Evolutionary conservation across 2,329 filamentous ascomycete genomes (phyloP).

Genomic region (Escovopsis sp.): DNA sequence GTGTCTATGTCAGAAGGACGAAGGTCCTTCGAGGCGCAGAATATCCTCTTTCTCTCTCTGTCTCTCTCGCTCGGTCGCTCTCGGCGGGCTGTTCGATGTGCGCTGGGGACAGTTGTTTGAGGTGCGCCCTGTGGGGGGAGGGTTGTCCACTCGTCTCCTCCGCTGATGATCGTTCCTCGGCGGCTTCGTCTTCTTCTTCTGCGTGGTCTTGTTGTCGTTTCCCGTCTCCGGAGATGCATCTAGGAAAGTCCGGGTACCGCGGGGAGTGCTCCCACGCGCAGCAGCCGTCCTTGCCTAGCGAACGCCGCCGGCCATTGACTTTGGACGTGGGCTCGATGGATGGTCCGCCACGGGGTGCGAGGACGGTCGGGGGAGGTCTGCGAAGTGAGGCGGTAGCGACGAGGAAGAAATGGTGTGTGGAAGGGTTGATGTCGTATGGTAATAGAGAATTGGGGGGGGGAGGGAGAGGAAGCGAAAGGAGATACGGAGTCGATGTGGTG

Average conservation of each 20-base stretch:
- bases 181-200: not conserved
- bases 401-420: not conserved
- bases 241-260: slow-evolving; percentile 33
- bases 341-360: slow-evolving; percentile 3
- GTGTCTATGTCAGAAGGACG: too few relatives aligned
- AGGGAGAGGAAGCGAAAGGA: slow-evolving; percentile 1
- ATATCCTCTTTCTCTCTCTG: too few relatives aligned
- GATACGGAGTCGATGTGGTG: not conserved
- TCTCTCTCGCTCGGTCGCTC: too few relatives aligned
- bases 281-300: slow-evolving; percentile 40
- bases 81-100: too few relatives aligned
- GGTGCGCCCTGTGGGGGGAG: not conserved
- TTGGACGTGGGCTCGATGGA: slow-evolving; percentile 8
- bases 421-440: not conserved
- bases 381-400: not conserved
- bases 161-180: slow-evolving; percentile 2
- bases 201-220: not conserved
- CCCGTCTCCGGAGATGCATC: slow-evolving; percentile 6
- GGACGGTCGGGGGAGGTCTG: not conserved
- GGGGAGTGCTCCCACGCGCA: slow-evolving; percentile 44
- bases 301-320: slow-evolving; percentile 43
- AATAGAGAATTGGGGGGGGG: too few relatives aligned
- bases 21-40: too few relatives aligned
- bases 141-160: slow-evolving; percentile 1
- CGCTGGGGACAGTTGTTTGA: too few relatives aligned